phyloP scores from a whole-genome alignment of 768 basidiomycete genomes.

The Kwoniella dendrophila region DNA sequence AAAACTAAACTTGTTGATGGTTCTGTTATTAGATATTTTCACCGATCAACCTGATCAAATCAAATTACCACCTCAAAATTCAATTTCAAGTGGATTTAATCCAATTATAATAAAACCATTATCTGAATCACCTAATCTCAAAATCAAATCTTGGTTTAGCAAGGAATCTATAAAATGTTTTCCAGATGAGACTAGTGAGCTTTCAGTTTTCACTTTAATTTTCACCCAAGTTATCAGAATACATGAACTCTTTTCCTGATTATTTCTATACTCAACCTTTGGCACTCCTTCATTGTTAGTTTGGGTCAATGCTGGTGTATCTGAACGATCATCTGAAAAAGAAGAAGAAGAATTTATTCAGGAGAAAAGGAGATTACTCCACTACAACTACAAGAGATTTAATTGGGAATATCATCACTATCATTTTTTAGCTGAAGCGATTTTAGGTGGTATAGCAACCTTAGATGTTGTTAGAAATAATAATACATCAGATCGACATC shows the following conservation, averaged over 20 bases:
- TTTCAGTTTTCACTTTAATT: neutral
- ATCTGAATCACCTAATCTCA: neutral
- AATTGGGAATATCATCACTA: constrained; percentile 15
- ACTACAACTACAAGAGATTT: neutral
- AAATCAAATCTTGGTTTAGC: neutral
- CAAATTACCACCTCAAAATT: neutral
- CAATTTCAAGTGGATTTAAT: constrained; percentile 2
- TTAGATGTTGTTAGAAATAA: neutral
- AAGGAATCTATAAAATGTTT: neutral
- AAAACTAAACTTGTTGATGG: neutral
- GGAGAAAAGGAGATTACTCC: no score
- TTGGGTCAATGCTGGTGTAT: neutral
- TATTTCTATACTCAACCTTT: no score
- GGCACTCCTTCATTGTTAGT: neutral
- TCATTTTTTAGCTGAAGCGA: constrained; percentile 16
- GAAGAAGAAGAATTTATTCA: no score
- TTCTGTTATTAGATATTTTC: constrained; percentile 8
- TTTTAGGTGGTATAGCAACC: constrained; percentile 15
- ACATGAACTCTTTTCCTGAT: no score
- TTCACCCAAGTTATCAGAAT: neutral
- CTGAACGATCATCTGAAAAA: no score
- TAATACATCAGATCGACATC: neutral
- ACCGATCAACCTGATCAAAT: constrained; percentile 12
- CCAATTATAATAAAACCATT: neutral
- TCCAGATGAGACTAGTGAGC: constrained; percentile 1